Evolutionary conservation across 768 basidiomycete genomes (phyloP).

Genomic region (Amanita fuliginea): DNA sequence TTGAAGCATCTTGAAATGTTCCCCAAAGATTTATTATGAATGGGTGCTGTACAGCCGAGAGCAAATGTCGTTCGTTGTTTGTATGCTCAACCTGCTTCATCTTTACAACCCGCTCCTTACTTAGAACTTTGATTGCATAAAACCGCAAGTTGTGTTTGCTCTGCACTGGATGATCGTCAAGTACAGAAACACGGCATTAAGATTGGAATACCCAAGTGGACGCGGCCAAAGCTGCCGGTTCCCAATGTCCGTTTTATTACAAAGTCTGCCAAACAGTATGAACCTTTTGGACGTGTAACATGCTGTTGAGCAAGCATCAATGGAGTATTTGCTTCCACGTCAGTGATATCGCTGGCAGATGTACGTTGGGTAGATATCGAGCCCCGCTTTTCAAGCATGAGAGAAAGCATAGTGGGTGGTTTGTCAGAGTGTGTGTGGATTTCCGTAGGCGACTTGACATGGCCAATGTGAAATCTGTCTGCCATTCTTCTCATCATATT

Average conservation of each 20-base stretch:
- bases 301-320: slow-evolving; percentile 8
- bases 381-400: slow-evolving; percentile 42
- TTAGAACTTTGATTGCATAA: slow-evolving; percentile 92
- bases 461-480: slow-evolving; percentile 32
- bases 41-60: slow-evolving; percentile 78
- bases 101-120: slow-evolving; percentile 84
- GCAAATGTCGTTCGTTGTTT: slow-evolving; percentile 86
- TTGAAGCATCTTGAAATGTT: slow-evolving; percentile 81
- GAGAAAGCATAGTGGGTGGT: slow-evolving; percentile 8
- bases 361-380: slow-evolving; percentile 65
- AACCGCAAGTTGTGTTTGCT: slow-evolving; percentile 93
- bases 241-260: slow-evolving; percentile 77
- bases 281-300: slow-evolving; percentile 40
- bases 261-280: slow-evolving; percentile 68
- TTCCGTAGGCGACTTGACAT: slow-evolving; percentile 11
- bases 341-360: slow-evolving; percentile 36
- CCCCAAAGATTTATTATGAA: slow-evolving; percentile 98
- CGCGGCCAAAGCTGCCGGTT: slow-evolving; percentile 96
- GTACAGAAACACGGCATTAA: slow-evolving; percentile 2
- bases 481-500: slow-evolving; percentile 41
- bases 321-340: slow-evolving; percentile 12
- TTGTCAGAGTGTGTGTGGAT: slow-evolving; percentile 6
- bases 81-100: slow-evolving; percentile 97
- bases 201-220: slow-evolving; percentile 60
- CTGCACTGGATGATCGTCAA: slow-evolving; percentile 39